Evolutionary conservation across 371 early-diverging fungal species (phyloP).

Genomic region (Apophysomyces ossiformis): DNA sequence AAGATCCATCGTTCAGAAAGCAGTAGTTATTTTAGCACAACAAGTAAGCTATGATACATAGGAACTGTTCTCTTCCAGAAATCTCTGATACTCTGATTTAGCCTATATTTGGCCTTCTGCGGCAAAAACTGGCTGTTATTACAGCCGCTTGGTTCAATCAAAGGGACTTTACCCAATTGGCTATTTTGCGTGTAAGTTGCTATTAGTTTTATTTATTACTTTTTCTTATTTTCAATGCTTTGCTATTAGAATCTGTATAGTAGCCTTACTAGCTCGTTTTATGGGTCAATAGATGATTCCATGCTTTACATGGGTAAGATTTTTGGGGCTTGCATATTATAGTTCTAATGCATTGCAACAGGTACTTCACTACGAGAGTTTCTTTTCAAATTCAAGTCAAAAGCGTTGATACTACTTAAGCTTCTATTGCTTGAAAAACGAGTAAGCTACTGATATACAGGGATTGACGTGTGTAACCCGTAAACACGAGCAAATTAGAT

Average conservation of each 20-base stretch:
- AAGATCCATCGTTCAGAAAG: slow-evolving; percentile 82
- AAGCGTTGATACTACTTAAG: slow-evolving; percentile 77
- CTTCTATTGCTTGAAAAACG: slow-evolving; percentile 75
- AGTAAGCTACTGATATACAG: slow-evolving; percentile 27
- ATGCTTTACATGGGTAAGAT: slow-evolving; percentile 68
- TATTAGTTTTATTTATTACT: not conserved
- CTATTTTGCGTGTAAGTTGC: slow-evolving; percentile 67
- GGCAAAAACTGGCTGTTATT: slow-evolving; percentile 76
- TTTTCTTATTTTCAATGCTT: not conserved
- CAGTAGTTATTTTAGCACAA: slow-evolving; percentile 76
- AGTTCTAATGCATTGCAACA: not conserved
- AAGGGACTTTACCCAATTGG: slow-evolving; percentile 77
- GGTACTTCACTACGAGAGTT: slow-evolving; percentile 78
- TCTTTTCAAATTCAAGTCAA: slow-evolving; percentile 72
- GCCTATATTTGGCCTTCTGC: slow-evolving; percentile 77
- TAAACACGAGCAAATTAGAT: slow-evolving; percentile 46
- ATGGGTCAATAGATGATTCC: slow-evolving; percentile 69
- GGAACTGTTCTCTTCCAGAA: no score
- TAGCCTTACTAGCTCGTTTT: slow-evolving; percentile 59
- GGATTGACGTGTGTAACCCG: no score
- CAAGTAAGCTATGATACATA: slow-evolving; percentile 43
- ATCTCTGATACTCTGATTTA: slow-evolving; percentile 19
- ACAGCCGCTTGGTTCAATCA: slow-evolving; percentile 85
- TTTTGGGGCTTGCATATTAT: not conserved
- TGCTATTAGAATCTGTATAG: slow-evolving; percentile 63